phyloP scores from a whole-genome alignment of 2,329 filamentous ascomycete species.

The Penicillium sp. region DNA sequence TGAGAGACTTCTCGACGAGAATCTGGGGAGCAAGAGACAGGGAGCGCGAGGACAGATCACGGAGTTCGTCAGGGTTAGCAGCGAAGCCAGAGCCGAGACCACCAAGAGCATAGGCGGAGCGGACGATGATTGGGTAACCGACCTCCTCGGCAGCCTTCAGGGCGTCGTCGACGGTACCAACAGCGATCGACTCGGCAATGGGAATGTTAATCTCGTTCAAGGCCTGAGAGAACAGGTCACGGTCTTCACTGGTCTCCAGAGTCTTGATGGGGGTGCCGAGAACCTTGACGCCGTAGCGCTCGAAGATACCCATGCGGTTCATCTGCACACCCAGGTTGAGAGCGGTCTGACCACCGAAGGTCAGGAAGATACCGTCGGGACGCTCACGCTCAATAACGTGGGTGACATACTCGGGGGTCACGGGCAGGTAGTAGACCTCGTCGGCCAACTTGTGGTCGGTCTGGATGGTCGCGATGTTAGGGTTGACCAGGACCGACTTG shows the following conservation, averaged over 20 bases:
- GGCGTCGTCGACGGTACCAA: slow-evolving; percentile 87
- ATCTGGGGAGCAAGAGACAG: slow-evolving; percentile 94
- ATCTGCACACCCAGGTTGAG: slow-evolving; percentile 96
- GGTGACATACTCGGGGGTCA: slow-evolving; percentile 95
- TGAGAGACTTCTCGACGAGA: slow-evolving; percentile 95
- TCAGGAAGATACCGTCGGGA: slow-evolving; percentile 95
- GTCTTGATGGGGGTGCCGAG: slow-evolving; percentile 94
- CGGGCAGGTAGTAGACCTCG: slow-evolving; percentile 96
- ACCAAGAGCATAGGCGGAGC: slow-evolving; percentile 93
- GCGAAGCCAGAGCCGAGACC: slow-evolving; percentile 96
- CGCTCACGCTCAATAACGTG: slow-evolving; percentile 96
- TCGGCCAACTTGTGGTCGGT: slow-evolving; percentile 95
- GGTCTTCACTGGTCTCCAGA: slow-evolving; percentile 90
- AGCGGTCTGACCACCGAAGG: slow-evolving; percentile 95
- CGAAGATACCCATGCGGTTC: slow-evolving; percentile 93
- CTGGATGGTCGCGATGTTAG: slow-evolving; percentile 98
- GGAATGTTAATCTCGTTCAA: slow-evolving; percentile 97
- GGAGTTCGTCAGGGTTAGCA: slow-evolving; percentile 88
- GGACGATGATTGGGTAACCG: slow-evolving; percentile 97
- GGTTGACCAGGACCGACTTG: slow-evolving; percentile 89
- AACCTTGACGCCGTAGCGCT: slow-evolving; percentile 93
- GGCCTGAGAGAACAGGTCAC: slow-evolving; percentile 93
- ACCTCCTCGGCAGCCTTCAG: slow-evolving; percentile 81
- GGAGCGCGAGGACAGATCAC: slow-evolving; percentile 88
- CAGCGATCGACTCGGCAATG: slow-evolving; percentile 93